Base-by-base conservation (phyloP, 2,329 filamentous ascomycete genomes). In the Plenodomus biglobosus region DNA sequence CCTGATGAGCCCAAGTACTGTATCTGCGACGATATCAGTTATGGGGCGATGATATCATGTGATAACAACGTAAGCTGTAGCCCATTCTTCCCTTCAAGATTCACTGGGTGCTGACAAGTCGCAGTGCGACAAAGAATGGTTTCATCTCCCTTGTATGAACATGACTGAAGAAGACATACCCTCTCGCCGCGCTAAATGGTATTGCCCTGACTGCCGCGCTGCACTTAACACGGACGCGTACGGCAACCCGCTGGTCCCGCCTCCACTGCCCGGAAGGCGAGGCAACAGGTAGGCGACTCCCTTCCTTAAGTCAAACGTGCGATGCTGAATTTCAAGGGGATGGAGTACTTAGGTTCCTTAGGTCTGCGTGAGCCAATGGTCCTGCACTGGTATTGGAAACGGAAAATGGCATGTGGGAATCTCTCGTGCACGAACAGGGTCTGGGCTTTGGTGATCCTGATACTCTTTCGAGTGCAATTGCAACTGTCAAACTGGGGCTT, bases 71-170 rank as follows among this genome's bases (percentile, higher is more conserved):
- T 89, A 72, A 60, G 65, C 51, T 7, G 2, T 10, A 10, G 3
- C 13, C 27, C 27, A 10, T 8, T 3, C 27, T 7, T 32, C 3
- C 27, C 13, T 32, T 11, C 3, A 15, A 10, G 8, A 11, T 3
- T n/a, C 44, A 46, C 4, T 38, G 6, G 22, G 32, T 65, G 34
- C 57, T 65, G 47, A 67, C 40, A 13, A 17, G n/a, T 3, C 20
- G 15, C 76, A 87, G 73, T 94, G 89, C 73, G 85, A 89, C 60
- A 84, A 84, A 54, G 88, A 92, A 70, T 94, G 89, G 89, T 94
- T 92, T 69, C 89, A 94, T 66, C 78, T 94, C 35, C 83, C 85
- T 55, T 94, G 89, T 63, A 86, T 94, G 5, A 84, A 80, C 4
- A 76, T 94, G 55, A 65, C 64, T 27, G 76, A 78, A 6, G 53